Evolutionary conservation across 192 early-diverging fungal species (phyloP).

Genomic region (Pilobolus umbonatus): DNA sequence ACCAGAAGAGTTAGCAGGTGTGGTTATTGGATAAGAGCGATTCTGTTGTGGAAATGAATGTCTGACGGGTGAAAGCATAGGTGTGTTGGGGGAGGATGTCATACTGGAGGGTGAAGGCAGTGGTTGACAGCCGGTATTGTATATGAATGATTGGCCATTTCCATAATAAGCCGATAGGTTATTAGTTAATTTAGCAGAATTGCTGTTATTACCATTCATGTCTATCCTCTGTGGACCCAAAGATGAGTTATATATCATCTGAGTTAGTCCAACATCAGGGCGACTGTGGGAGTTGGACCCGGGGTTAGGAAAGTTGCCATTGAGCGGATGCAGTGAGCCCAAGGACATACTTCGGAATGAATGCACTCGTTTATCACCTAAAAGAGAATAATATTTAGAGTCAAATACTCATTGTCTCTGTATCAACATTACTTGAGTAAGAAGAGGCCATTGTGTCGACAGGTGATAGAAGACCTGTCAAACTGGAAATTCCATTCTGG

Average conservation of each 20-base stretch:
- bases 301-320: not conserved
- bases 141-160: slow-evolving; percentile 11
- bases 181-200: slow-evolving; percentile 1
- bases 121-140: slow-evolving; percentile 4
- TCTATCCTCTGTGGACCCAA: slow-evolving; percentile 1
- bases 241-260: slow-evolving; percentile 8
- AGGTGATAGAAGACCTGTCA: no score
- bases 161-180: slow-evolving; percentile 5
- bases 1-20: not conserved
- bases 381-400: no score
- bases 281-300: not conserved
- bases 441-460: no score
- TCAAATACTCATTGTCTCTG: no score
- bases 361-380: slow-evolving; percentile 13
- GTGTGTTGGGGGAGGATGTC: slow-evolving; percentile 20
- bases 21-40: slow-evolving; percentile 8
- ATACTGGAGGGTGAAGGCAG: slow-evolving; percentile 19
- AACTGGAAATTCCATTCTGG: not conserved
- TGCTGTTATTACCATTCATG: not conserved
- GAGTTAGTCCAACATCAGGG: not conserved
- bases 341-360: slow-evolving; percentile 26
- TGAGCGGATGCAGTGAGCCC: slow-evolving; percentile 9
- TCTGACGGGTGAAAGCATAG: slow-evolving; percentile 19
- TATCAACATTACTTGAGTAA: no score
- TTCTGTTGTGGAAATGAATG: slow-evolving; percentile 15